Evolutionary conservation across 306 rosid genomes (phyloP), one percentile per base, ranked within the genome.

Genomic region (Vigna trinervia): DNA sequence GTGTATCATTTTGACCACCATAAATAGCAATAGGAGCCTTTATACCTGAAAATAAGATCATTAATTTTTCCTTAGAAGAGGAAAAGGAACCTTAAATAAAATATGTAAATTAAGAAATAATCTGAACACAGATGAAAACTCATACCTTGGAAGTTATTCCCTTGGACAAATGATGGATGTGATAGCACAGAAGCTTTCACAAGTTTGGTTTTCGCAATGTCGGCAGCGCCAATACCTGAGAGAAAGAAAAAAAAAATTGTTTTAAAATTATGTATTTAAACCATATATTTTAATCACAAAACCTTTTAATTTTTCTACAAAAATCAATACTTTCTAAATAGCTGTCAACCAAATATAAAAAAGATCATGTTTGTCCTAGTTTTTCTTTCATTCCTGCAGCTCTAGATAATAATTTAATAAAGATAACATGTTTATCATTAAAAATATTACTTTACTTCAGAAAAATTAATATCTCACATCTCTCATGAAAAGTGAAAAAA

Each of bases 141-240:
- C 85, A 64, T 84, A 91, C 97, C 86, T 12, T 81, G 56, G 43
- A 85, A 75, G 83, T 90, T 91, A 12, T 90, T 90, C 53, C 75
- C 60, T 12, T 79, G 61, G 74, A 89, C 83, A 8, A 80, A 74
- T 23, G 98, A 64, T 14, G 94, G 96, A 87, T 90, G 96, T 28
- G 85, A 78, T 30, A 87, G 12, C 69, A 75, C 94, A 43, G 70
- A 83, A 78, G 89, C 91, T 54, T 91, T 65, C 50, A 84, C 80
- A 15, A 41, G 28, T 73, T 73, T 50, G 5, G 23, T 19, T 58
- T 84, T 86, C 22, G 70, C 82, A 46, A 90, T 88, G 12, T 80
- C 88, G 75, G 74, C 72, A 53, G 78, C 94, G 34, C 86, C 90
- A 83, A 26, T 89, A 72, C 82, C 97, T 91, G 84, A 51, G 57